phyloP scores from a whole-genome alignment of 106 monocot species.

The Platanthera guangdongensis region DNA sequence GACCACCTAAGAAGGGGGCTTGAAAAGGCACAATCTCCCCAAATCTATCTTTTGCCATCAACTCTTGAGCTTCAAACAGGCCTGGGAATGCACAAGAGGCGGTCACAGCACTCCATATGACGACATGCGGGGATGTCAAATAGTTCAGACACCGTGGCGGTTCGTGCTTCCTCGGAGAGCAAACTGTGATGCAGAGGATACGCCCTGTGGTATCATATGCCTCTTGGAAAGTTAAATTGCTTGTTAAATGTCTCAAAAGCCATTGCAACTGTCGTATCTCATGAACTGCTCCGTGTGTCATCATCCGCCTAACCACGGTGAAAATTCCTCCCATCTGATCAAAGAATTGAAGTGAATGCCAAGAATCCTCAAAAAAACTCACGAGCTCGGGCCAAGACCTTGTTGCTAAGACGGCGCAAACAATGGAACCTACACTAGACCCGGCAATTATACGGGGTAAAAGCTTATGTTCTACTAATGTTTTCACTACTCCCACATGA shows the following conservation, averaged over 20 bases:
- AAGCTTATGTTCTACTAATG: conserved; percentile 78
- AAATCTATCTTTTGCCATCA: conserved; percentile 92
- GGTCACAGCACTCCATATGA: conserved; percentile 96
- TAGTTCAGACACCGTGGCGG: conserved; percentile 92
- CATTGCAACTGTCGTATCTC: conserved; percentile 76
- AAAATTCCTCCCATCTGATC: conserved; percentile 88
- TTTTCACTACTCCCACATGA: conserved; percentile 83
- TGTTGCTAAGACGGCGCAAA: conserved; percentile 82
- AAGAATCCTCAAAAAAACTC: conserved; percentile 74
- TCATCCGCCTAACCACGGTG: conserved; percentile 53
- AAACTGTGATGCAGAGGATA: conserved; percentile 81
- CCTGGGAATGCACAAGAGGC: conserved; percentile 98
- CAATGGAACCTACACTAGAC: conserved; percentile 82
- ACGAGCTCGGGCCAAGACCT: conserved; percentile 83
- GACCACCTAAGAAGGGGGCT: conserved; percentile 40
- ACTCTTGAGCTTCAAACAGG: conserved; percentile 86
- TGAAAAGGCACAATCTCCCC: conserved; percentile 84
- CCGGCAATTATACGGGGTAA: conserved; percentile 84
- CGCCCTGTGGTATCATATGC: conserved; percentile 91
- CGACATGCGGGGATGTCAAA: conserved; percentile 89
- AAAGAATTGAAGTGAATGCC: conserved; percentile 76
- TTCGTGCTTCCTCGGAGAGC: conserved; percentile 87
- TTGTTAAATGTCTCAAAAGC: conserved; percentile 69
- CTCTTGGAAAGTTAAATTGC: conserved; percentile 92
- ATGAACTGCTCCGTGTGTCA: conserved; percentile 76